Evolutionary conservation across 202 grass and related monocot species (phyloP).

Genomic region (Musa balbisiana): DNA sequence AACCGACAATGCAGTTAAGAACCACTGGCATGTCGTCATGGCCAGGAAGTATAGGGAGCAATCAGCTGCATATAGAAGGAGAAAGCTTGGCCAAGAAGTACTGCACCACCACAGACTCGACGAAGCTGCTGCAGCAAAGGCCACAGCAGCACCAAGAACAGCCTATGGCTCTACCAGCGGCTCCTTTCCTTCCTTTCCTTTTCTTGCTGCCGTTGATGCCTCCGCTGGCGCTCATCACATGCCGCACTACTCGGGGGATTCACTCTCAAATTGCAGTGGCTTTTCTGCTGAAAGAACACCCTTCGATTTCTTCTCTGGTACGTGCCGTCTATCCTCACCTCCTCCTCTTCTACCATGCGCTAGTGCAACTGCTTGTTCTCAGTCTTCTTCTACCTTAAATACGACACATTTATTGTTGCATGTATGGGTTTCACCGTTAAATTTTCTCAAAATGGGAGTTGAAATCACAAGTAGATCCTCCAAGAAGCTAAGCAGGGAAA

Average conservation of each 20-base stretch:
- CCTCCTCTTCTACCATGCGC: neutral
- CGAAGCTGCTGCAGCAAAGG: neutral
- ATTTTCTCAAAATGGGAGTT: too few relatives aligned
- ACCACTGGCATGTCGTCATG: constrained; percentile 31
- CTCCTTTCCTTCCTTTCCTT: neutral
- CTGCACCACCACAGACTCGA: constrained; percentile 1
- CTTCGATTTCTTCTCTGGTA: constrained; percentile 8
- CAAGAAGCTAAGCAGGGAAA: too few relatives aligned
- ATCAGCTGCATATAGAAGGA: constrained; percentile 17
- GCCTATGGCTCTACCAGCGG: neutral
- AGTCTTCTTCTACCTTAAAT: too few relatives aligned
- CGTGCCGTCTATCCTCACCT: neutral
- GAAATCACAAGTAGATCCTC: too few relatives aligned
- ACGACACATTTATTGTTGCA: too few relatives aligned
- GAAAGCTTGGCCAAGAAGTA: constrained; percentile 14
- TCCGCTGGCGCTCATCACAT: constrained; percentile 1
- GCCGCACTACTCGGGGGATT: neutral
- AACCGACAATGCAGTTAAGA: constrained; percentile 28
- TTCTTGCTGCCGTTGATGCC: neutral
- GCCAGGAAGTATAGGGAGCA: constrained; percentile 30
- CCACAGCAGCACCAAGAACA: neutral
- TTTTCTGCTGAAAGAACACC: neutral
- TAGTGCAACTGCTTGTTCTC: too few relatives aligned
- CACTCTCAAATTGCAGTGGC: neutral
- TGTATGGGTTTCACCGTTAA: too few relatives aligned